Conservation (phyloP, 495 filamentous ascomycete species). For the Parachaetomium inaequale region DNA sequence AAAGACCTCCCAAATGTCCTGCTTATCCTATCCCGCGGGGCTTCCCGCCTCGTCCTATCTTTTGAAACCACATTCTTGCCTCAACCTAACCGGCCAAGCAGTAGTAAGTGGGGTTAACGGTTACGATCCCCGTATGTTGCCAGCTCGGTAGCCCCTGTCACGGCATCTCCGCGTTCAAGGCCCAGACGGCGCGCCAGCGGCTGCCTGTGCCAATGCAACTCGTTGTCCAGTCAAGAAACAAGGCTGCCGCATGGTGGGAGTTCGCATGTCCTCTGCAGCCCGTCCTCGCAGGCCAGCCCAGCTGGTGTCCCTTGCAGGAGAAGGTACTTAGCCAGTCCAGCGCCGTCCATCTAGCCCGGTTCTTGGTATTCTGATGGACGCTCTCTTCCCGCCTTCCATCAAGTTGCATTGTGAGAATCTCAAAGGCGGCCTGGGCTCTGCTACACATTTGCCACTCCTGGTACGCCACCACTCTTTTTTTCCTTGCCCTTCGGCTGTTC, state of each 20-base stretch:
- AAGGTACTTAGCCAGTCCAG: background rate
- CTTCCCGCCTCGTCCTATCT: background rate
- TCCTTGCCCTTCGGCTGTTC: background rate
- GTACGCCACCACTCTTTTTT: background rate
- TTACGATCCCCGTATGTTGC: too few species aligned
- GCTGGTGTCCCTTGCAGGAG: background rate
- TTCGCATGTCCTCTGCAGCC: background rate
- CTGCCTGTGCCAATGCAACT: background rate
- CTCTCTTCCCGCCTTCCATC: background rate
- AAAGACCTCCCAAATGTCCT: too few species aligned
- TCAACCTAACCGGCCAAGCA: too few species aligned
- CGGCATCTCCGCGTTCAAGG: background rate
- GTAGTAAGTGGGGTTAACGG: too few species aligned
- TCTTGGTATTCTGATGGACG: background rate
- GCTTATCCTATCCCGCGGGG: background rate
- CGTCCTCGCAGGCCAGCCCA: background rate
- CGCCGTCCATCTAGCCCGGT: background rate
- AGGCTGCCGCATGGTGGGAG: background rate
- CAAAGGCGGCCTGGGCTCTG: background rate
- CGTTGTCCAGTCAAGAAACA: slow-evolving; percentile 6
- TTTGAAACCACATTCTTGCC: background rate
- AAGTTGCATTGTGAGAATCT: background rate
- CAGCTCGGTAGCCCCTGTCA: background rate
- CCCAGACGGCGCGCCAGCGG: background rate
- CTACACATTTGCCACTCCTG: background rate